These are phyloP conservation scores for Arxiozyma bovina DNA, from an alignment of 1,139 yeast species.

Conservation along the genomic window DNA sequence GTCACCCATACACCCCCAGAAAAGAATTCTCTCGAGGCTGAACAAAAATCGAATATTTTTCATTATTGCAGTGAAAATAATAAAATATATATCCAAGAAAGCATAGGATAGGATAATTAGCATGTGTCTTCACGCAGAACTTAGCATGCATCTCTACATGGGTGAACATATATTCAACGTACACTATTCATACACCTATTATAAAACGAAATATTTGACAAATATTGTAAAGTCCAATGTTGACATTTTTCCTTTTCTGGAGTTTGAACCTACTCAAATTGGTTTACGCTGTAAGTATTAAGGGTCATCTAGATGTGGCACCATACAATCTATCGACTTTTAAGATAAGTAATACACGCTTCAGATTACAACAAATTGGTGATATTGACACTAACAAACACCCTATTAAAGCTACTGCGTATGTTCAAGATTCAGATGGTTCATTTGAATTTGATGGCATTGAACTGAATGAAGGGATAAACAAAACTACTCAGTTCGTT, in stretches of 20 bases:
- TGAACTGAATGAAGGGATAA: constrained; percentile 21
- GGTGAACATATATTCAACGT: too few relatives aligned
- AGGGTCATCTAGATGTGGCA: constrained; percentile 16
- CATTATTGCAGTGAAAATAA: too few relatives aligned
- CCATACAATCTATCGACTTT: constrained; percentile 17
- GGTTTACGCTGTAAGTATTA: constrained; percentile 7
- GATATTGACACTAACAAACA: constrained; percentile 10
- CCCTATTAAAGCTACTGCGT: constrained; percentile 14
- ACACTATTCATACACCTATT: not conserved
- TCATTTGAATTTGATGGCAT: constrained; percentile 23
- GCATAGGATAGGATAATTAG: too few relatives aligned
- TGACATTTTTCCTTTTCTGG: not conserved
- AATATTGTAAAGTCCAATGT: not conserved
- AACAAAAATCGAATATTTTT: too few relatives aligned
- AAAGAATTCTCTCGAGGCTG: too few relatives aligned
- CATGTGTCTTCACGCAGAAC: not conserved
- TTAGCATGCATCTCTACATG: not conserved
- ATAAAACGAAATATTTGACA: too few relatives aligned
- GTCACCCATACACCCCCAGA: too few relatives aligned
- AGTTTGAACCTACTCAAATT: not conserved
- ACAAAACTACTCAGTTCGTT: constrained; percentile 24
- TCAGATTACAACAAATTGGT: constrained; percentile 25
- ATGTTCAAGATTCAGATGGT: constrained; percentile 19
- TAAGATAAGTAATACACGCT: constrained; percentile 19
- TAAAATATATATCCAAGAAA: too few relatives aligned